Percentiles rank a stretch among this genome's conserved stretches.
phyloP scores from a whole-genome alignment of 768 basidiomycete species.

The Lactifluus hygrophoroides region DNA sequence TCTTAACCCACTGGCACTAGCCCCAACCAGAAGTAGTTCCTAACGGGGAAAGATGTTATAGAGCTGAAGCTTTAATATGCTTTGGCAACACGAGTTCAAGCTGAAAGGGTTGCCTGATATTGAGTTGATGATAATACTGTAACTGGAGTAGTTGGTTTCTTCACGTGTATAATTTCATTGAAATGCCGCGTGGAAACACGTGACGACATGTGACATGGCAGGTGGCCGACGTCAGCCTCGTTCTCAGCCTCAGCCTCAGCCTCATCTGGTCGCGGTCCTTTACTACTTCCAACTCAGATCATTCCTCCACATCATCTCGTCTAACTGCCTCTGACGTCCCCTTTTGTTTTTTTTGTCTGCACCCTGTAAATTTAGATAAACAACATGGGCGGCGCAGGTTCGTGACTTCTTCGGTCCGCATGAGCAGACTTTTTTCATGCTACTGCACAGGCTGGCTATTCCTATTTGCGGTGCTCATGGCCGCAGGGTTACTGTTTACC shows the following conservation, averaged over 20 bases:
- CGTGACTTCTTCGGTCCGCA: conserved; percentile 20
- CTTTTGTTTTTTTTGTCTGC: neutral
- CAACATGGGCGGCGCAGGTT: conserved; percentile 38
- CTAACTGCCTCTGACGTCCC: neutral
- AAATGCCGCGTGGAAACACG: neutral
- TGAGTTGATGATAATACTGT: too few relatives aligned
- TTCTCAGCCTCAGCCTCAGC: neutral
- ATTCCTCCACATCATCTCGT: neutral
- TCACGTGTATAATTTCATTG: neutral
- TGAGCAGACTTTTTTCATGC: neutral
- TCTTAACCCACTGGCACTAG: too few relatives aligned
- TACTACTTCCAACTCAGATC: neutral
- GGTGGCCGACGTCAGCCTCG: conserved; percentile 3
- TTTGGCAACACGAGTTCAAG: too few relatives aligned
- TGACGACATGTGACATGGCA: neutral
- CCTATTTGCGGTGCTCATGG: conserved; percentile 91
- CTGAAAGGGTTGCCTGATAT: too few relatives aligned
- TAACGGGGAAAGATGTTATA: too few relatives aligned
- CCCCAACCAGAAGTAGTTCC: too few relatives aligned
- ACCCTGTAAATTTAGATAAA: conserved; percentile 5
- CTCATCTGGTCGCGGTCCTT: neutral
- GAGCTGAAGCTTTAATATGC: too few relatives aligned
- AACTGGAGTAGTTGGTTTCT: too few relatives aligned
- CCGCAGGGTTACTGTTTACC: conserved; percentile 91
- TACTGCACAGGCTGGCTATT: conserved; percentile 78